Base-by-base conservation (phyloP, 345 rosid genomes). In the Ricinus communis region DNA sequence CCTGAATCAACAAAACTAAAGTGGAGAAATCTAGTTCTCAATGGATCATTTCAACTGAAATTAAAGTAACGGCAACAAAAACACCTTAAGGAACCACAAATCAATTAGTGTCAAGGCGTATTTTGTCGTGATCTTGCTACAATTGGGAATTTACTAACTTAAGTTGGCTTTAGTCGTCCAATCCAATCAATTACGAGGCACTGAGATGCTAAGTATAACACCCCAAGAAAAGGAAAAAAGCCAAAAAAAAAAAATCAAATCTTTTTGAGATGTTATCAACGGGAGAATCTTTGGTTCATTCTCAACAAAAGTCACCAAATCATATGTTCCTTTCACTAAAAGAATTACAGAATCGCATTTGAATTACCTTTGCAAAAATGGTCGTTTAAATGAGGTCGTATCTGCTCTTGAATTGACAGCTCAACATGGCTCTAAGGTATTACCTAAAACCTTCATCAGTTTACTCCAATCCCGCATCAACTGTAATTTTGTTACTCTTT, bases 81-180 rank as follows among this genome's bases (percentile, higher is more conserved):
- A 28, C 83, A 15, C 33, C 76, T 9, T 50, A 78, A 49, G 81
- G 81, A 13, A 33, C 49, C 40, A 18, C 79, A 1, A 61, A 85
- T 70, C 12, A 87, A 8, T 82, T 86, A 62, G 86, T 90, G 85
- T 70, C 97, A 89, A 62, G 97, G 97, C n/a, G 85, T 92, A 18
- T 95, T 95, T 80, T 95, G 97, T 84, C 79, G 99, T 38, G 99
- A 95, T 73, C 85, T 91, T 18, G 89, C 97, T 0, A 88, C 72
- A 0, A 96, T 94, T 31, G 96, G 96, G 58, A 90, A 70, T 83
- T 73, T 94, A 80, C 76, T 94, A 57, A 71, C 96, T 0, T 88
- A 88, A 68, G 89, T 81, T 61, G 96, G 94, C 74, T 87, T 92
- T 56, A 90, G 86, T 62, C 95, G 85, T 65, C 90, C 92, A 36